Base-by-base conservation (phyloP, 2,329 filamentous ascomycete species). In the Metarhizium rileyi region DNA sequence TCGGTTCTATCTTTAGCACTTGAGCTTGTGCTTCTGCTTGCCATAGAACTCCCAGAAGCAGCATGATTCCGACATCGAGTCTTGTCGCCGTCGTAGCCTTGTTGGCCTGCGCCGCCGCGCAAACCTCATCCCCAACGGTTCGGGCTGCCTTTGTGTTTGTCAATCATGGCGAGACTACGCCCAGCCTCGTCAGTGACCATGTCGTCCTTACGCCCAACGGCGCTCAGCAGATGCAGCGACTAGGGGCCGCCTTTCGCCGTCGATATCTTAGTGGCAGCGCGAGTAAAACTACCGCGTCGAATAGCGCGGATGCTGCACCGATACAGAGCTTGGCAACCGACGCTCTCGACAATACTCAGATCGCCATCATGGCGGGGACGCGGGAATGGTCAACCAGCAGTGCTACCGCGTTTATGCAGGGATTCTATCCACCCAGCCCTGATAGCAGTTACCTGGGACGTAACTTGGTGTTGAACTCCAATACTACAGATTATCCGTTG, bases 371-470 rank as follows among this genome's bases (percentile, higher is more conserved):
- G 28, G 68, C 71, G 20, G 69, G 61, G 33, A 60, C 65, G 4
- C 69, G 75, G 46, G 62, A 66, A 25, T 74, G 68, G 59, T 60
- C 90, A 28, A 78, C 81, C 47, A 82, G 77, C 52, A 82, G 87
- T 3, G 87, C 87, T 30, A 71, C 79, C 47, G 88, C 84, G 1
- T 94, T 95, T 66, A 69, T 93, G 57, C 90, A 95, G 63, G 89
- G 85, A 4, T 72, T 95, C 4, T 95, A 95, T 61, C 89, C 90
- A 2, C 87, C 88, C 0, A 75, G 50, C 12, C 49, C 49, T 12
- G 66, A 63, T 4, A 64, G 63, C 22, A 42, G 52, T 9, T 61
- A 64, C 33, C 70, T 76, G 12, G 71, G 79, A 53, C 77, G 73
- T 35, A 59, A 65, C 41, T 57, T 60, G 30, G 48, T 49, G 4